Percentiles rank a stretch among this genome's conserved stretches.
Conservation (phyloP, 2,329 filamentous ascomycete species). For the Fusarium dimerum region DNA sequence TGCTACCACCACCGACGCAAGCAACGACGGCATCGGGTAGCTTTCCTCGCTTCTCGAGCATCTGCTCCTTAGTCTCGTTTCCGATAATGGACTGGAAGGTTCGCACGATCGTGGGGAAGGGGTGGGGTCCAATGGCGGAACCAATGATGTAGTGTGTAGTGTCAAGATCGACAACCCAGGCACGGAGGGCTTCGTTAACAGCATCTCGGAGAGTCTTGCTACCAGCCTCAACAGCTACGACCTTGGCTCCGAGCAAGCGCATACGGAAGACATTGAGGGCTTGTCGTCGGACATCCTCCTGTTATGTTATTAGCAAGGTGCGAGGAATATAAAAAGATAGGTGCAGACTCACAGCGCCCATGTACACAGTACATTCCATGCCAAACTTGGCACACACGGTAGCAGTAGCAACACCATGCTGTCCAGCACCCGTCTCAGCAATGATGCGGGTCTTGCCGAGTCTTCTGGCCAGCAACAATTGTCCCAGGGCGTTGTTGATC, state of each 20-base stretch:
- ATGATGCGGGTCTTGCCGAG: constrained; percentile 97
- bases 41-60: constrained; percentile 80
- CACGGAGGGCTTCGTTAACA: constrained; percentile 92
- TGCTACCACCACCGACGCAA: constrained; percentile 93
- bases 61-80: constrained; percentile 89
- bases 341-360: constrained; percentile 69
- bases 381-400: constrained; percentile 98
- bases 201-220: constrained; percentile 81
- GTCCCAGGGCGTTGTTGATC: constrained; percentile 97
- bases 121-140: constrained; percentile 94
- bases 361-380: constrained; percentile 97
- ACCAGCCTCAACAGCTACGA: constrained; percentile 90
- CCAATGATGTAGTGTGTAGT: constrained; percentile 99
- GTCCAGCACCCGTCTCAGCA: constrained; percentile 94
- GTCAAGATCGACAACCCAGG: constrained; percentile 90
- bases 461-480: constrained; percentile 81
- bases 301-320: constrained; percentile 22
- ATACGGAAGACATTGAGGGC: constrained; percentile 98
- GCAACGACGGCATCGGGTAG: constrained; percentile 95
- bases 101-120: constrained; percentile 95
- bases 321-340: neutral
- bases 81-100: constrained; percentile 98
- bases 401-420: constrained; percentile 96
- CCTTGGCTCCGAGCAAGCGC: constrained; percentile 89
- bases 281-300: constrained; percentile 91